phyloP scores from a whole-genome alignment of 371 early-diverging fungal genomes.

The Funneliformis caledonium region DNA sequence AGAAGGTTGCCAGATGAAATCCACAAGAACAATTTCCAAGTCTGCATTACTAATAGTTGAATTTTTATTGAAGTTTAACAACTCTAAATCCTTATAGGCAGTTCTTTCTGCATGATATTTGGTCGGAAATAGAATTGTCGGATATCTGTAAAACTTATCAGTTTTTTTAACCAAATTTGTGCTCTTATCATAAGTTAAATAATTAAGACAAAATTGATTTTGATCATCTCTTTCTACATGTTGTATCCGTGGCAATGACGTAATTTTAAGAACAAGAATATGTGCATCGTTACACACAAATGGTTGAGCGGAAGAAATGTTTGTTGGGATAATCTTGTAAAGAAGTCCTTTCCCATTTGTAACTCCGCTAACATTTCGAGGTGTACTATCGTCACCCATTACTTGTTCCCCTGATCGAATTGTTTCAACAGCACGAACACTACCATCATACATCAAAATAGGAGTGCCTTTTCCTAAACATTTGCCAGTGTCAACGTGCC shows the following conservation, averaged over 20 bases:
- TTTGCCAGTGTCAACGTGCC: slow-evolving; percentile 98
- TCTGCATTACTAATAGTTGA: not conserved
- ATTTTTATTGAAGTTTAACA: not conserved
- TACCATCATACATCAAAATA: slow-evolving; percentile 26
- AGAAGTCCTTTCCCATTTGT: slow-evolving; percentile 1
- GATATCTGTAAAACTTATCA: not conserved
- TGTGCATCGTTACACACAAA: slow-evolving; percentile 30
- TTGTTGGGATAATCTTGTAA: slow-evolving; percentile 7
- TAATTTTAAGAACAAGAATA: slow-evolving; percentile 25
- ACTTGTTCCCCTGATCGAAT: slow-evolving; percentile 1
- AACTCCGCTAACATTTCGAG: slow-evolving; percentile 8
- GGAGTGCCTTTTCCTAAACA: slow-evolving; percentile 20
- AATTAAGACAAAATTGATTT: not conserved
- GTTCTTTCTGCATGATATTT: not conserved
- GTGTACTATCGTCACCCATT: slow-evolving; percentile 24
- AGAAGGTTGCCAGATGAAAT: slow-evolving; percentile 16
- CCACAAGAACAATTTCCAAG: not conserved
- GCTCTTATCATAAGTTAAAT: not conserved
- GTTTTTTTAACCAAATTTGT: not conserved
- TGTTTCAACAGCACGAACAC: slow-evolving; percentile 1
- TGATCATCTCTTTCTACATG: not conserved
- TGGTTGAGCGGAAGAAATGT: not conserved
- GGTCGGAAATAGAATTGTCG: not conserved
- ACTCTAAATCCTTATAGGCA: slow-evolving; percentile 3
- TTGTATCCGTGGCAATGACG: not conserved